These are phyloP conservation scores for Alternaria arbusti DNA, from an alignment of 2,329 filamentous ascomycete genomes.

Conservation along the genomic window DNA sequence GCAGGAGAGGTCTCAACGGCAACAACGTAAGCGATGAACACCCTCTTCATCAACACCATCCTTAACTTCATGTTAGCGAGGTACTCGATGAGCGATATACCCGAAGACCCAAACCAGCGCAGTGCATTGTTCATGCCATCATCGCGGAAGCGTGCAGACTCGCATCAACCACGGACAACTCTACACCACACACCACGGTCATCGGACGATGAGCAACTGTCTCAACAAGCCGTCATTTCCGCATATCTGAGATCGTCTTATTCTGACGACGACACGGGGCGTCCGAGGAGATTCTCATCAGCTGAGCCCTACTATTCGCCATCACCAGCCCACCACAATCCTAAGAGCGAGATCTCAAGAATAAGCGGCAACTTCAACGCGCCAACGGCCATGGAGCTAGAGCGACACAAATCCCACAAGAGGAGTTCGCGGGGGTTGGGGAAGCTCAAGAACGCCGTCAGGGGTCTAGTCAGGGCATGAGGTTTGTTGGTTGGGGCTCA, in stretches of 20 bases:
- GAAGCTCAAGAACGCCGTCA: slow-evolving; percentile 22
- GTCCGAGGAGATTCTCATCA: slow-evolving; percentile 12
- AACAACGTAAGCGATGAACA: slow-evolving; percentile 7
- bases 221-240: slow-evolving; percentile 7
- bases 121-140: neutral
- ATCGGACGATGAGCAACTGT: slow-evolving; percentile 3
- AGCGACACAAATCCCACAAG: slow-evolving; percentile 20
- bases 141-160: slow-evolving; percentile 20
- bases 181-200: neutral
- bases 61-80: slow-evolving; percentile 2
- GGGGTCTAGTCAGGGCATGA: slow-evolving; percentile 19
- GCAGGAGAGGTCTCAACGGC: slow-evolving; percentile 2
- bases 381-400: slow-evolving; percentile 33
- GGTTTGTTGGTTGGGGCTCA: neutral
- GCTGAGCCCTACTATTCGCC: slow-evolving; percentile 9
- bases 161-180: slow-evolving; percentile 11
- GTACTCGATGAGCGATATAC: slow-evolving; percentile 8
- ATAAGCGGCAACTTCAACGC: slow-evolving; percentile 38
- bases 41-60: neutral
- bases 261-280: slow-evolving; percentile 7
- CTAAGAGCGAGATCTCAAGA: slow-evolving; percentile 19
- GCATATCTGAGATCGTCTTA: slow-evolving; percentile 10
- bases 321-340: slow-evolving; percentile 5
- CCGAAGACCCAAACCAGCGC: slow-evolving; percentile 2
- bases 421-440: slow-evolving; percentile 17